phyloP scores from a whole-genome alignment of 2,329 filamentous ascomycete species.

The Pleomassaria siparia region DNA sequence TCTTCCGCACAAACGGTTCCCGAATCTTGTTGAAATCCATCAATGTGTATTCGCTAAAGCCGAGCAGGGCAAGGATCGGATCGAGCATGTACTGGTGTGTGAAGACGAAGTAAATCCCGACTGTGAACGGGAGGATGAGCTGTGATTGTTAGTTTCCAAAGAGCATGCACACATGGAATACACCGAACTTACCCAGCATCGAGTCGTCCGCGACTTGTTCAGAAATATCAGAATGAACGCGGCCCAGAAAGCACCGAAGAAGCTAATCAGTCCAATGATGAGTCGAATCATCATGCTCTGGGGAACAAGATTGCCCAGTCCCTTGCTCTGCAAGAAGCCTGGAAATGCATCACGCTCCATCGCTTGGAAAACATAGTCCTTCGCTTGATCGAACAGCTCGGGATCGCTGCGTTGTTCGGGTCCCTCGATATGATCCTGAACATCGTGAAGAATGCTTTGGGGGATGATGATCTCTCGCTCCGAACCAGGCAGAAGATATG shows the following conservation, averaged over 20 bases:
- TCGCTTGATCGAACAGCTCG: constrained; percentile 94
- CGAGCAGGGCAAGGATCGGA: constrained; percentile 83
- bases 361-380: constrained; percentile 99
- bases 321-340: constrained; percentile 91
- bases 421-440: constrained; percentile 86
- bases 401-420: constrained; percentile 84
- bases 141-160: constrained; percentile 44
- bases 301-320: constrained; percentile 91
- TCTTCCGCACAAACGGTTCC: constrained; percentile 85
- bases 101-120: constrained; percentile 72
- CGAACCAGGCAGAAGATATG: constrained; percentile 89
- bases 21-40: constrained; percentile 86
- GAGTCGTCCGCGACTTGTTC: constrained; percentile 69
- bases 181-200: constrained; percentile 74
- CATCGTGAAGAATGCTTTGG: constrained; percentile 79
- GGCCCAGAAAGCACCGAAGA: constrained; percentile 94
- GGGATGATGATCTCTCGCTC: constrained; percentile 96
- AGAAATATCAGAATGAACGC: constrained; percentile 93
- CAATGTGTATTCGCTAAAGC: constrained; percentile 93
- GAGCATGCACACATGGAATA: background rate
- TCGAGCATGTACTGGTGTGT: constrained; percentile 97
- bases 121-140: constrained; percentile 85
- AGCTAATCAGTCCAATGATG: constrained; percentile 78
- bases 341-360: constrained; percentile 99
- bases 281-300: constrained; percentile 84